A percentile compares a stretch with the other conserved stretches of the same genome.
Conservation (phyloP, 2,329 filamentous ascomycete species). For the Pseudocercospora macadamiae region DNA sequence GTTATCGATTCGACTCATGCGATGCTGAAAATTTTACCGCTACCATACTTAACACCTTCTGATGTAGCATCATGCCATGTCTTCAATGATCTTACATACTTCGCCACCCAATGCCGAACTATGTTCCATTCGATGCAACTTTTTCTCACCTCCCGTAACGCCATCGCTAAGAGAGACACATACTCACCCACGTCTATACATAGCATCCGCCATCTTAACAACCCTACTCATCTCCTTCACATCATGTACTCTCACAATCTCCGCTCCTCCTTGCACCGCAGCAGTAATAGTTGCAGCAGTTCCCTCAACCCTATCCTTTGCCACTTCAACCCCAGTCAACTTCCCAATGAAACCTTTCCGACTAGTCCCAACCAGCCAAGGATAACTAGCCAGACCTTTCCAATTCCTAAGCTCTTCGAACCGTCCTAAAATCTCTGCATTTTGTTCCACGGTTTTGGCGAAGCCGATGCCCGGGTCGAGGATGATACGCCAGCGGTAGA, state of each 20-base stretch:
- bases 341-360: slow-evolving; percentile 86
- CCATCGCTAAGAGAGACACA: not conserved
- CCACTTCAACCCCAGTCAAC: slow-evolving; percentile 73
- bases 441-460: slow-evolving; percentile 80
- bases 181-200: slow-evolving; percentile 45
- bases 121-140: too few relatives aligned
- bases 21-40: not conserved
- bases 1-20: not conserved
- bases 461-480: slow-evolving; percentile 95
- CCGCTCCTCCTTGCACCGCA: slow-evolving; percentile 82
- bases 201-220: slow-evolving; percentile 86
- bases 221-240: slow-evolving; percentile 84
- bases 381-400: slow-evolving; percentile 65
- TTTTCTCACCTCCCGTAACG: not conserved
- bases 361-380: slow-evolving; percentile 88
- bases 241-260: slow-evolving; percentile 92
- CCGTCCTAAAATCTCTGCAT: slow-evolving; percentile 74
- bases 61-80: too few relatives aligned
- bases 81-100: not conserved
- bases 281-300: slow-evolving; percentile 87
- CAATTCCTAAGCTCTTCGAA: slow-evolving; percentile 64
- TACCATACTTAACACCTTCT: not conserved
- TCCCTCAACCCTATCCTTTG: slow-evolving; percentile 75
- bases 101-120: not conserved
- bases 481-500: slow-evolving; percentile 91